Evolutionary conservation across 1,284 basidiomycete genomes (phyloP).

Genomic region (Hymenochaete sp.): DNA sequence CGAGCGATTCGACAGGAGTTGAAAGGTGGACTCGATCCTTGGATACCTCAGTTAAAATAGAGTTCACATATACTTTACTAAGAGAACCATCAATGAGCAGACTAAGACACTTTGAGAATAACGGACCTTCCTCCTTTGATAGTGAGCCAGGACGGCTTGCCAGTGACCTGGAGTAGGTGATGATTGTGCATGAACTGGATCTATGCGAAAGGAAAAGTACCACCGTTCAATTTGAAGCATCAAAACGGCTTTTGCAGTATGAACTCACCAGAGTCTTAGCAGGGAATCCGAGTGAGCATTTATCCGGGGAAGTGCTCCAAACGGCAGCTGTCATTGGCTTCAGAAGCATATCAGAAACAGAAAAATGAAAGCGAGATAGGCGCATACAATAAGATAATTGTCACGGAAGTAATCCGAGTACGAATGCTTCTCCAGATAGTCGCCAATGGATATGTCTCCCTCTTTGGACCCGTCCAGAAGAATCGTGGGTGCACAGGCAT

Average conservation of each 20-base stretch:
- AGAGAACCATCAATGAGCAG: background rate
- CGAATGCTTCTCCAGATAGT: conserved; percentile 58
- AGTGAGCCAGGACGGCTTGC: conserved; percentile 72
- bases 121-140: conserved; percentile 63
- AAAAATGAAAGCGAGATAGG: too few relatives aligned
- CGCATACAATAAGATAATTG: conserved; percentile 70
- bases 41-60: conserved; percentile 50
- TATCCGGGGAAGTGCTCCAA: conserved; percentile 74
- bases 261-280: conserved; percentile 53
- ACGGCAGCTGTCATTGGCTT: conserved; percentile 78
- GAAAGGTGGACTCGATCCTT: conserved; percentile 49
- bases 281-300: conserved; percentile 66
- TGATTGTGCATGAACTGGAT: conserved; percentile 76
- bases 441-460: conserved; percentile 51
- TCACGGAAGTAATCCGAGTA: conserved; percentile 66
- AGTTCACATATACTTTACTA: conserved; percentile 59
- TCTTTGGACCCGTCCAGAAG: conserved; percentile 25
- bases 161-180: conserved; percentile 66
- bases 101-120: background rate
- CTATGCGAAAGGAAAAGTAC: too few relatives aligned
- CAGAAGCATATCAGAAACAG: conserved; percentile 3
- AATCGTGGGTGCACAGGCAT: conserved; percentile 49
- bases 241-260: background rate
- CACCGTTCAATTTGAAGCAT: too few relatives aligned
- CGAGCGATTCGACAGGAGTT: conserved; percentile 43